These are phyloP conservation scores for Hypholoma fasciculare DNA, from an alignment of 768 basidiomycete genomes.

Conservation along the genomic window DNA sequence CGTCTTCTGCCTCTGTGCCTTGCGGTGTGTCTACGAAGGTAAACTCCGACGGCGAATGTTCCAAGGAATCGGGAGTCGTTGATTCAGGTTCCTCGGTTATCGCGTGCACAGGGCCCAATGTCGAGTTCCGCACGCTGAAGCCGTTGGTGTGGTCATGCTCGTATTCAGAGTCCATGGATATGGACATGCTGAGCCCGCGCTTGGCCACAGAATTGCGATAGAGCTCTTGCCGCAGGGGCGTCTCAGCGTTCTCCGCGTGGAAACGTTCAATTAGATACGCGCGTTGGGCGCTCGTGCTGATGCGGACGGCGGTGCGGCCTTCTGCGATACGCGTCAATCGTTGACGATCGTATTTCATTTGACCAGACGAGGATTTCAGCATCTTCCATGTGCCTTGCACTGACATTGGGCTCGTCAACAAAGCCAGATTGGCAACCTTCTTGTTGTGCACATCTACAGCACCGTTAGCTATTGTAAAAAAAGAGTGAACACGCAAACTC, in stretches of 20 bases:
- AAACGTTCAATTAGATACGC: conserved; percentile 36
- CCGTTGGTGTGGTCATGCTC: not conserved
- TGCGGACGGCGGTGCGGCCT: conserved; percentile 35
- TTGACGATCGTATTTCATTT: conserved; percentile 31
- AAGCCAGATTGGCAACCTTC: not conserved
- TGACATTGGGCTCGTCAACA: not conserved
- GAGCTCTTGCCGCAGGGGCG: conserved; percentile 31
- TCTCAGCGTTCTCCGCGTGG: conserved; percentile 28
- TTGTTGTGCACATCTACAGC: conserved; percentile 7
- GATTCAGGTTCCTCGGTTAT: not conserved
- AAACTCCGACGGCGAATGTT: not conserved
- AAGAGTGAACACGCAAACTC: not conserved
- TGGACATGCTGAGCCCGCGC: not conserved
- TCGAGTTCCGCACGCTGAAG: not conserved
- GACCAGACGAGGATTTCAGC: conserved; percentile 26
- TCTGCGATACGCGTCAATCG: conserved; percentile 38
- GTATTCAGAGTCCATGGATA: not conserved
- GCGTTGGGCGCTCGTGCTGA: conserved; percentile 33
- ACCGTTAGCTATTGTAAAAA: not conserved
- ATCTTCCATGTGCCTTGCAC: conserved; percentile 37
- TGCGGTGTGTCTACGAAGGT: not conserved
- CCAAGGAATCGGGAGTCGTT: not conserved
- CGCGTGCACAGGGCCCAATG: not conserved
- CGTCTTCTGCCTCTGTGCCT: conserved; percentile 12
- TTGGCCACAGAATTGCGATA: conserved; percentile 17